Base-by-base conservation (phyloP, 2,329 filamentous ascomycete genomes). In the Lasiodiplodia gonubiensis region DNA sequence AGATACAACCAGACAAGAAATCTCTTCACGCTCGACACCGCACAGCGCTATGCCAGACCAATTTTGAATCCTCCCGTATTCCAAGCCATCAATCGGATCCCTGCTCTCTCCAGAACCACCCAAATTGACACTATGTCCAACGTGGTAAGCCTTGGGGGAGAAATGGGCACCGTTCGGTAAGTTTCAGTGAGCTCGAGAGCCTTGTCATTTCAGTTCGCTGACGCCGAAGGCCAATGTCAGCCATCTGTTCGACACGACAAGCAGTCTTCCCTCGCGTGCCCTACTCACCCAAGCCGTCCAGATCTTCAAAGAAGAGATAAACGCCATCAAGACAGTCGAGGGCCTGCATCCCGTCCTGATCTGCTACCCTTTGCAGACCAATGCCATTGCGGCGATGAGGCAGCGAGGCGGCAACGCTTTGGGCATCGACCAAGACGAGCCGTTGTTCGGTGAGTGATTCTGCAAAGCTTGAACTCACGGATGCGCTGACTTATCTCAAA, bases 111-210 rank as follows among this genome's bases (percentile, higher is more conserved):
- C 2, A 71, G 73, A 39, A 67, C 66, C 8, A 72, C 70, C 3
- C 67, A 70, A 3, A 59, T 75, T 18, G 70, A 68, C 8, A 73
- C 73, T 35, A 74, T 75, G 71, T 71, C 73, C 3, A 64, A 68
- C 25, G 68, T 74, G 53, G 14, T 35, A 4, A 3, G 14, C 6
- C 18, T 68, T 73, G 53, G 1, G 70, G 70, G 1, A 68, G 67
- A 6, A 69, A 72, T 11, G 37, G 71, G 3, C 67, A 65, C 3
- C 68, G 14, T 46, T 30, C 4, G 37, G 37, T 8, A 21, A 16
- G 37, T n/a, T 27, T 0, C 0, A 25, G 25, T 8, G 73, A 39
- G 42, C 48, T 18, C 52, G 33, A 64, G 14, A 39, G 2, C 4
- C 12, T 2, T 42, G 11, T 23, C 12, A 16, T 2, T 6, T 11